Conservation (phyloP, 768 basidiomycete genomes). For the Boletus subcaerulescens region DNA sequence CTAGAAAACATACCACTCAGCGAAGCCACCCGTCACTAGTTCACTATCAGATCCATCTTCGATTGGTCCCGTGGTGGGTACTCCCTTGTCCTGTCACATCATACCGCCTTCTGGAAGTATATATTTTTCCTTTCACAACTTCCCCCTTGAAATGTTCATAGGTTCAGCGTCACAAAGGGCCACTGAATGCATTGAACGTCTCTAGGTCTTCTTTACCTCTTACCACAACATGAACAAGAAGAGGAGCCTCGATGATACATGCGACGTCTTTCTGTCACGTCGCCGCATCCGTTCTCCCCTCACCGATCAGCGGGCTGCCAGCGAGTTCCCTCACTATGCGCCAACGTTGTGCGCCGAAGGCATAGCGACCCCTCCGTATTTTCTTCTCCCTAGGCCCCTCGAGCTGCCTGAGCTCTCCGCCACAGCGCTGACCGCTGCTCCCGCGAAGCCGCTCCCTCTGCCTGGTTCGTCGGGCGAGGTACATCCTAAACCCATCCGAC, state of each 20-base stretch:
- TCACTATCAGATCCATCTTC: slow-evolving; percentile 2
- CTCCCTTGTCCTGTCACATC: slow-evolving; percentile 23
- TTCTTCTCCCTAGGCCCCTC: slow-evolving; percentile 8
- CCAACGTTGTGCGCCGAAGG: slow-evolving; percentile 10
- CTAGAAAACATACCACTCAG: slow-evolving; percentile 17
- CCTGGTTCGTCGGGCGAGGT: slow-evolving; percentile 24
- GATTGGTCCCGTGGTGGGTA: slow-evolving; percentile 2
- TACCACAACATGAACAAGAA: slow-evolving; percentile 25
- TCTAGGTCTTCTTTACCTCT: slow-evolving; percentile 9
- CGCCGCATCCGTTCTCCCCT: slow-evolving; percentile 9
- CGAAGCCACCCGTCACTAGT: slow-evolving; percentile 6
- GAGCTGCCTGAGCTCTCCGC: too few relatives aligned
- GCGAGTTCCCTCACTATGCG: slow-evolving; percentile 4
- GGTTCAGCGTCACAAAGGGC: slow-evolving; percentile 18
- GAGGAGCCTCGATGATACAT: slow-evolving; percentile 32
- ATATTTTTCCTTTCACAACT: slow-evolving; percentile 14
- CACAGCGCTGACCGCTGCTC: background rate
- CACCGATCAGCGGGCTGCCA: slow-evolving; percentile 5
- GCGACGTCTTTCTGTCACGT: slow-evolving; percentile 29
- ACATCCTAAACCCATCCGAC: slow-evolving; percentile 14
- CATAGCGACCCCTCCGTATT: slow-evolving; percentile 3
- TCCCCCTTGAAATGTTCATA: slow-evolving; percentile 12
- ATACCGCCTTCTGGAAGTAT: slow-evolving; percentile 4
- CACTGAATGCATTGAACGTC: slow-evolving; percentile 1
- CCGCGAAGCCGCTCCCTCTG: slow-evolving; percentile 21